Base-by-base conservation (phyloP, 352 stramenopile genomes). In the Phytophthora brassicae region DNA sequence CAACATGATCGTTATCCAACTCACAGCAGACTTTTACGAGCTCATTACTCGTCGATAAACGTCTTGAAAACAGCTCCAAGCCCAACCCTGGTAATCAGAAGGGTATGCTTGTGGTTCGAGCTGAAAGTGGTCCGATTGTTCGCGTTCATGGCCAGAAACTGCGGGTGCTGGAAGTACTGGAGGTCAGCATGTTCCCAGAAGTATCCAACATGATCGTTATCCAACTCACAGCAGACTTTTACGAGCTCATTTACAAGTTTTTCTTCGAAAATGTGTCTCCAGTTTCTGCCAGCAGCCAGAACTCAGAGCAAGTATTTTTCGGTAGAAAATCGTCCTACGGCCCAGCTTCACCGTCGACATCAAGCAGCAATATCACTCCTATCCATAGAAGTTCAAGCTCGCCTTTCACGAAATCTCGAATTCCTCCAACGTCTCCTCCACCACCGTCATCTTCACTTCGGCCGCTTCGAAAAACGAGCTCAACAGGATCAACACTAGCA, bases 1-100 rank as follows among this genome's bases (percentile, higher is more conserved):
- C 17, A 91, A 94, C 51, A 86, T 90, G 68, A 90, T 94, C 38
- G 79, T 91, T 19, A 92, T 94, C 50, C 85, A 94, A 55, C 73
- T 94, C 1, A 81, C 83, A 0, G 67, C 77, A 9, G 85, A 94
- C 39, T 92, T 94, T 35, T 94, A 92, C 54, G 85, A 92, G 1
- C 68, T 94, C 7, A 67, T 94, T n/a, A n/a, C n/a, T n/a, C n/a
- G n/a, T n/a, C n/a, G n/a, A 87, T 51, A 83, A 88, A 31, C 79
- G 79, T 6, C 69, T 74, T 5, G 64, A 84, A 29, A 79, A 60
- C 35, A 74, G 57, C 33, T 73, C 49, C 0, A 68, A 68, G 6
- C 49, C 70, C 8, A 36, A 53, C 2, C 29, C 73, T 0, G 43
- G 52, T 5, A 85, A 79, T 52, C 81, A 90, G 35, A 88, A 90